phyloP scores from a whole-genome alignment of 306 rosid species.

The Medicago lupulina region DNA sequence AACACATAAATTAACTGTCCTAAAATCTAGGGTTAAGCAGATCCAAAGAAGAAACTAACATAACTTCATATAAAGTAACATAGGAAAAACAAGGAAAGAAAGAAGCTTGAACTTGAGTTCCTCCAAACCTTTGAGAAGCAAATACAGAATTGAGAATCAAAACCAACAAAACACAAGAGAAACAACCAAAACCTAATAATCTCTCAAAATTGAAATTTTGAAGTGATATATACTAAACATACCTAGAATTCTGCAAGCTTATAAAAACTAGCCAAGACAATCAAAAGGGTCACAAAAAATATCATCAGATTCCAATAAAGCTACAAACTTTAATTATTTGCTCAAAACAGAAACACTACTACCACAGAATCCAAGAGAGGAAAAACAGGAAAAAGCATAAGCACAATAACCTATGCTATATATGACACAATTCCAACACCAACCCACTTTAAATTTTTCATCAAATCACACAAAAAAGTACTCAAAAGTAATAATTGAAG shows the following conservation, averaged over 20 bases:
- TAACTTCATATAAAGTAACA: slow-evolving; percentile 32
- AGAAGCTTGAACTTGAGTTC: slow-evolving; percentile 41
- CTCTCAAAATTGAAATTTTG: slow-evolving; percentile 43
- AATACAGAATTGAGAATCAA: slow-evolving; percentile 43
- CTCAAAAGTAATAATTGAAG: slow-evolving; percentile 27
- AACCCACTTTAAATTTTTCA: slow-evolving; percentile 45
- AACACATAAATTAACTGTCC: slow-evolving; percentile 18
- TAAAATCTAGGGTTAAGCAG: slow-evolving; percentile 36
- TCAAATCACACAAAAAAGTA: slow-evolving; percentile 43
- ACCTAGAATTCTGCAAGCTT: slow-evolving; percentile 40
- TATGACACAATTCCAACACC: slow-evolving; percentile 47
- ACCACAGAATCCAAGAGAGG: slow-evolving; percentile 67
- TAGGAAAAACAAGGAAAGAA: not conserved
- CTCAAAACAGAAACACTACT: slow-evolving; percentile 37
- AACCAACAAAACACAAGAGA: slow-evolving; percentile 23
- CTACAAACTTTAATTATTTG: slow-evolving; percentile 45
- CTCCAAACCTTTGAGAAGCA: slow-evolving; percentile 31
- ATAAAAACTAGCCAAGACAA: slow-evolving; percentile 43
- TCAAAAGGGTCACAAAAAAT: slow-evolving; percentile 39
- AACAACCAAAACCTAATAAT: slow-evolving; percentile 29
- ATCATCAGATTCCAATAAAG: slow-evolving; percentile 68
- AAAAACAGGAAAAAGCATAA: slow-evolving; percentile 61
- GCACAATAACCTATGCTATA: slow-evolving; percentile 56
- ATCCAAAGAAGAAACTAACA: slow-evolving; percentile 38
- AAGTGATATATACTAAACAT: not conserved